These are phyloP conservation scores for Nicotiana tabacum DNA, from an alignment of 257 asterid species.

Conservation along the genomic window DNA sequence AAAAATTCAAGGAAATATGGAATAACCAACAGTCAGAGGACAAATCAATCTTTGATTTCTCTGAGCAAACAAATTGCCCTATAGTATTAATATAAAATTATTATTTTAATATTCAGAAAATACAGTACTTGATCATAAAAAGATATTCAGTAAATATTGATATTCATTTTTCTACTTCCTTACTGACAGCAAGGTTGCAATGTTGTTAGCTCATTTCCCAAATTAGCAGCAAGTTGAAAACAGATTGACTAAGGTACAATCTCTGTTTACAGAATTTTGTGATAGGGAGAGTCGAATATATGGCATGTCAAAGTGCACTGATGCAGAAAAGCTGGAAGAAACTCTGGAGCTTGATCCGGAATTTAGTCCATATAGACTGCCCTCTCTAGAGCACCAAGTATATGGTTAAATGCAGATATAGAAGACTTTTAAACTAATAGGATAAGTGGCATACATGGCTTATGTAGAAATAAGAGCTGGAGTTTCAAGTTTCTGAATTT, in stretches of 20 bases:
- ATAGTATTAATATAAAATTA: not conserved
- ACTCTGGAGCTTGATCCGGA: not conserved
- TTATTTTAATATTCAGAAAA: not conserved
- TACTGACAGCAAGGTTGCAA: not conserved
- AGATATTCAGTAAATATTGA: not conserved
- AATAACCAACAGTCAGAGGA: not conserved
- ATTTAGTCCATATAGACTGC: not conserved
- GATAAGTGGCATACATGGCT: not conserved
- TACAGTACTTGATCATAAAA: not conserved
- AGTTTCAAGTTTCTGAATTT: not conserved
- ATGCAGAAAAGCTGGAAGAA: constrained; percentile 11
- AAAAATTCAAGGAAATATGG: not conserved
- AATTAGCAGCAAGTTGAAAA: not conserved
- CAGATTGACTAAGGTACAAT: not conserved
- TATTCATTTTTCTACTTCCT: not conserved
- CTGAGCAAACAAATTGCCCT: not conserved
- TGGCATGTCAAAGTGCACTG: not conserved
- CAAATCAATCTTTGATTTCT: not conserved
- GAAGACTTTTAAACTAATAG: not conserved
- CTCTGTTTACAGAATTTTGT: not conserved
- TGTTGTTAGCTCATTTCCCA: not conserved
- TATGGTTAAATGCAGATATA: not conserved
- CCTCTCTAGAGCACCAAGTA: not conserved
- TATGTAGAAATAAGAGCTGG: not conserved
- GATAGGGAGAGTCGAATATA: not conserved